phyloP scores from a whole-genome alignment of 192 early-diverging fungal genomes.

The Haplosporangium gracile region DNA sequence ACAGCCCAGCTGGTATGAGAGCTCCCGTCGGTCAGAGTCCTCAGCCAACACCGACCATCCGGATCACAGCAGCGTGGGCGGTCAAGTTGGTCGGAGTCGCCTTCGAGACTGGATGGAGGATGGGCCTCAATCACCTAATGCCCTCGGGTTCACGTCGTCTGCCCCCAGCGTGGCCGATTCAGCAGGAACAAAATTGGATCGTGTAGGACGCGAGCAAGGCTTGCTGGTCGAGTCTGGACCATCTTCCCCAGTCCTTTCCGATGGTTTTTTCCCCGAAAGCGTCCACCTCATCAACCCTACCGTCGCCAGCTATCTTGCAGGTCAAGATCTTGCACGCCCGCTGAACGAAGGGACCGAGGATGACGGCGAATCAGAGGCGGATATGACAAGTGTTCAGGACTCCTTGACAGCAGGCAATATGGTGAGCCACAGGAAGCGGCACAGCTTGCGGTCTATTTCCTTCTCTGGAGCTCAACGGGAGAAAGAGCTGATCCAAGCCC shows the following conservation, averaged over 20 bases:
- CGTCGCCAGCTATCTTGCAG: conserved; percentile 44
- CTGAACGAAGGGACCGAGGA: conserved; percentile 34
- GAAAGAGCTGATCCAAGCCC: conserved; percentile 54
- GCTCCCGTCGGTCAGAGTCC: conserved; percentile 40
- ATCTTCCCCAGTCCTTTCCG: conserved; percentile 42
- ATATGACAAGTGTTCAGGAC: conserved; percentile 52
- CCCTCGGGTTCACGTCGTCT: conserved; percentile 18
- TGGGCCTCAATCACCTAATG: conserved; percentile 15
- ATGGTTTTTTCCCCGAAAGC: conserved; percentile 49
- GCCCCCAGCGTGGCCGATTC: conserved; percentile 27
- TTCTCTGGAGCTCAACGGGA: conserved; percentile 54
- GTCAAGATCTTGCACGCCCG: conserved; percentile 38
- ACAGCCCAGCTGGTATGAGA: conserved; percentile 35
- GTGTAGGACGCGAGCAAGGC: conserved; percentile 27
- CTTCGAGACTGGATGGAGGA: conserved; percentile 53
- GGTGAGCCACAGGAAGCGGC: conserved; percentile 24
- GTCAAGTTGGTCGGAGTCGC: conserved; percentile 16
- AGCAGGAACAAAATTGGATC: conserved; percentile 33
- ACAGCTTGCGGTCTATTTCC: conserved; percentile 40
- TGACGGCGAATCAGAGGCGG: conserved; percentile 56
- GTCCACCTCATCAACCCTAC: conserved; percentile 37
- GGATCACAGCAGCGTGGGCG: conserved; percentile 19
- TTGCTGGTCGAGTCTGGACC: conserved; percentile 29
- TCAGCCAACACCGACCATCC: conserved; percentile 34
- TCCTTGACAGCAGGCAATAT: conserved; percentile 8